A percentile compares a stretch with the other conserved stretches of the same genome.
These are phyloP conservation scores for Arthrobotrys sphaeroides DNA, from an alignment of 2,329 filamentous ascomycete genomes.

Conservation along the genomic window DNA sequence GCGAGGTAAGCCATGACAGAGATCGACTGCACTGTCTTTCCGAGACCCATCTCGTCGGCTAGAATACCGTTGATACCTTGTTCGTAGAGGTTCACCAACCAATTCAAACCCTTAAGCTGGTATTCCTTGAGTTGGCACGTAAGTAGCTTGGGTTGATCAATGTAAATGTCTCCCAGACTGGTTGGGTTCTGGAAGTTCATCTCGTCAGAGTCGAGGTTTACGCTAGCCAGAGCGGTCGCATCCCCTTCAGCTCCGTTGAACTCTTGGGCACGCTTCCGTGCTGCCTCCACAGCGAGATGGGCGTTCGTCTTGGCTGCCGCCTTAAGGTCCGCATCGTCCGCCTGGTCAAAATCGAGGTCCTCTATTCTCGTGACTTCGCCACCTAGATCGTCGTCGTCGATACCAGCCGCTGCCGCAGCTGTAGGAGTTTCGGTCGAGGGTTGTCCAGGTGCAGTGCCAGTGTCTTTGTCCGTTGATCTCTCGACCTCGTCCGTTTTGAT, in stretches of 20 bases:
- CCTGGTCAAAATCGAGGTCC: slow-evolving; percentile 92
- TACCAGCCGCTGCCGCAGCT: background rate
- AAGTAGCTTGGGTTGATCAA: slow-evolving; percentile 92
- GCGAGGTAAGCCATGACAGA: slow-evolving; percentile 99
- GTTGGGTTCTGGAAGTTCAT: slow-evolving; percentile 99
- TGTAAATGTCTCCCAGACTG: slow-evolving; percentile 90
- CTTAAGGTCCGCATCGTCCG: slow-evolving; percentile 82
- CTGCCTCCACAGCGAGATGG: slow-evolving; percentile 92
- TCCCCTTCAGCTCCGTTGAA: slow-evolving; percentile 72
- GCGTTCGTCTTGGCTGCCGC: slow-evolving; percentile 93
- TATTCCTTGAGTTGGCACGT: slow-evolving; percentile 97
- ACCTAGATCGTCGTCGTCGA: slow-evolving; percentile 64
- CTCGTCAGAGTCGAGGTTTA: slow-evolving; percentile 78
- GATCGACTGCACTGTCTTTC: slow-evolving; percentile 98
- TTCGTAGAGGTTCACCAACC: slow-evolving; percentile 98
- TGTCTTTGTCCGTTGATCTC: slow-evolving; percentile 80
- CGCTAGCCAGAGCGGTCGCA: background rate
- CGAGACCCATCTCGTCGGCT: slow-evolving; percentile 99
- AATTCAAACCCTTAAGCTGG: slow-evolving; percentile 98
- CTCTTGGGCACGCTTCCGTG: slow-evolving; percentile 87
- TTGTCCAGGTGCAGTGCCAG: slow-evolving; percentile 61
- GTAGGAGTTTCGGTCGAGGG: background rate
- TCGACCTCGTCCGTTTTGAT: slow-evolving; percentile 98
- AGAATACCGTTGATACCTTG: slow-evolving; percentile 99
- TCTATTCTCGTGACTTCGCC: slow-evolving; percentile 91